Base-by-base conservation (phyloP, 2,329 filamentous ascomycete species). In the Fusarium hostae region DNA sequence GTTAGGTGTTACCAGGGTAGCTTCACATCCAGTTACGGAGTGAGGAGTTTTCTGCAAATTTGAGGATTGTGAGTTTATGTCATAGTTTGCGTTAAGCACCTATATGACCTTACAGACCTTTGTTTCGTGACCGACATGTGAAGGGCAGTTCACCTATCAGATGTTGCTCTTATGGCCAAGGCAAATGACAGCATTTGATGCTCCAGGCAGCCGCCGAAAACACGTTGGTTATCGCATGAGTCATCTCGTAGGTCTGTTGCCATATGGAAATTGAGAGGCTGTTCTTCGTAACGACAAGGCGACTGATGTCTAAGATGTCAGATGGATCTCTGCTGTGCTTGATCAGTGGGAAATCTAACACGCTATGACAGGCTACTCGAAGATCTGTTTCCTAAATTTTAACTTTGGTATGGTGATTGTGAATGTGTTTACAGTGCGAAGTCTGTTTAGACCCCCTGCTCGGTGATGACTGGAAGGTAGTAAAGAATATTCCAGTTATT, bases 121-220 rank as follows among this genome's bases (percentile, higher is more conserved):
- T 6, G 10, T 24, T 24, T 8, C 4, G 2, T 13, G 9, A 10
- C 16, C 9, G 8, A 20, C 9, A 1, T 50, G 5, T 13, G 16
- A 13, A 13, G n/a, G 4, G 8, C 0, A 24, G 11, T 1, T 22
- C 20, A 9, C 16, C 15, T 6, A 50, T 15, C 2, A 15, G 32
- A 34, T 34, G 12, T 13, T 34, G 4, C 12, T 3, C 15, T 34
- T 15, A 34, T 15, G 4, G 15, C 6, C 4, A 34, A 15, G 32
- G 12, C 15, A 34, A 3, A 34, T 12, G 32, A 15, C 16, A 26
- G 16, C 3, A 5, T 20, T 24, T 2, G 11, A 20, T 51, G 16
- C n/a, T 32, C 16, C 5, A 15, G 30, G n/a, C 16, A 7, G n/a
- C 47, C 9, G 6, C 16, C n/a, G 13, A 22, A 4, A 30, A 30